A percentile compares a stretch with the other conserved stretches of the same genome.
Conservation (phyloP, 306 rosid genomes). For the Medicago arabica region DNA sequence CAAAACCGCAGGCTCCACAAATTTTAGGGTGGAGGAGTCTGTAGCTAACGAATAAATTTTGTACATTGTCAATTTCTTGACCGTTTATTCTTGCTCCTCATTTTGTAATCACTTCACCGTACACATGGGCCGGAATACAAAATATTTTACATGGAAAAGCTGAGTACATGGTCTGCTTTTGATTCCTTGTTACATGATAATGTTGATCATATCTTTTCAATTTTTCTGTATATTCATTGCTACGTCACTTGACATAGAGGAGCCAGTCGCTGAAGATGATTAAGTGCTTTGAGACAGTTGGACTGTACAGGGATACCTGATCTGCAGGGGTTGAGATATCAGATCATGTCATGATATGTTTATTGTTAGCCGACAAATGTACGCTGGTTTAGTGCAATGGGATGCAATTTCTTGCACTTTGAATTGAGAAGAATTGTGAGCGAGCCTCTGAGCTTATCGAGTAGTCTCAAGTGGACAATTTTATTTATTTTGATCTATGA, state of each 20-base stretch:
- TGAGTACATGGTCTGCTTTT: neutral
- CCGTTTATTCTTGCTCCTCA: neutral
- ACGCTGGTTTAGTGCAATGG: neutral
- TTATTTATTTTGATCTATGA: neutral
- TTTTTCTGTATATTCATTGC: neutral
- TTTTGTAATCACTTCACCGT: neutral
- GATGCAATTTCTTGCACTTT: neutral
- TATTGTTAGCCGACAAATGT: neutral
- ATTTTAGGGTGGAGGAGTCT: conserved; percentile 58
- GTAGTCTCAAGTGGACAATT: neutral
- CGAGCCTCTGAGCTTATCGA: neutral
- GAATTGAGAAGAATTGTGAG: neutral
- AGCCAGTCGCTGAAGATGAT: neutral
- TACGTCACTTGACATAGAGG: neutral
- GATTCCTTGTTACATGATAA: neutral
- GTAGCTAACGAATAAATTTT: conserved; percentile 56
- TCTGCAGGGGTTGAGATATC: neutral
- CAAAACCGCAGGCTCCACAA: conserved; percentile 53
- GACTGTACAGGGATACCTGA: neutral
- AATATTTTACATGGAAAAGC: conserved; percentile 29
- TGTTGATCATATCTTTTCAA: neutral
- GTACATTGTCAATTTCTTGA: conserved; percentile 11
- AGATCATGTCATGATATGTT: neutral
- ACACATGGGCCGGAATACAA: neutral
- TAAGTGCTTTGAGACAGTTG: neutral